These are phyloP conservation scores for Aaosphaeria pasadenensis DNA, from an alignment of 2,329 filamentous ascomycete species.

Conservation along the genomic window DNA sequence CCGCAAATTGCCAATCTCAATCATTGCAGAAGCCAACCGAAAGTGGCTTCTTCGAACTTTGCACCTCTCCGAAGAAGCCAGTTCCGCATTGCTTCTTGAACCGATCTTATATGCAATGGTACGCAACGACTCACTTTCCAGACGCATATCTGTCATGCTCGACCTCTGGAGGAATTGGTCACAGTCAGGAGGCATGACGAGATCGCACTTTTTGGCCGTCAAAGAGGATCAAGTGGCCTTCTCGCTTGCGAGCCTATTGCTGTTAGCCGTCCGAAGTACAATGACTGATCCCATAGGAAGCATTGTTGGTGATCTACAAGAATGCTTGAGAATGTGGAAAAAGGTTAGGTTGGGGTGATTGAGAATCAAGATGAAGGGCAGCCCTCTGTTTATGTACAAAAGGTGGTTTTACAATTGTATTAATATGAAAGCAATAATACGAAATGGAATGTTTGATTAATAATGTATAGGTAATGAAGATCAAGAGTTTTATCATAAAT, in stretches of 20 bases:
- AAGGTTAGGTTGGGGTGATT: slow-evolving; percentile 21
- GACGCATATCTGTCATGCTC: slow-evolving; percentile 13
- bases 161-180: slow-evolving; percentile 25
- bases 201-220: slow-evolving; percentile 19
- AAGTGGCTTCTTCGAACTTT: slow-evolving; percentile 13
- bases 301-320: slow-evolving; percentile 24
- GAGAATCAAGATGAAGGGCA: no score
- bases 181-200: slow-evolving; percentile 24
- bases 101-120: slow-evolving; percentile 19
- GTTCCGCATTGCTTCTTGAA: slow-evolving; percentile 11
- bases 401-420: no score
- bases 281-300: slow-evolving; percentile 17
- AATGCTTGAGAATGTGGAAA: slow-evolving; percentile 27
- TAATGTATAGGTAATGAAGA: no score
- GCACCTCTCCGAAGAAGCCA: slow-evolving; percentile 2
- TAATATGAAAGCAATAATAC: no score
- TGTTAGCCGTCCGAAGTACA: slow-evolving; percentile 13
- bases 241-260: slow-evolving; percentile 17
- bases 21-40: slow-evolving; percentile 15
- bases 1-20: slow-evolving; percentile 13
- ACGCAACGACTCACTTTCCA: slow-evolving; percentile 12
- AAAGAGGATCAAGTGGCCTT: slow-evolving; percentile 18
- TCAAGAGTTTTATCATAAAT: no score
- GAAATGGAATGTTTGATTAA: no score
- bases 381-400: no score